Evolutionary conservation across 1,284 basidiomycete genomes (phyloP).

Genomic region (Ustilago tritici): DNA sequence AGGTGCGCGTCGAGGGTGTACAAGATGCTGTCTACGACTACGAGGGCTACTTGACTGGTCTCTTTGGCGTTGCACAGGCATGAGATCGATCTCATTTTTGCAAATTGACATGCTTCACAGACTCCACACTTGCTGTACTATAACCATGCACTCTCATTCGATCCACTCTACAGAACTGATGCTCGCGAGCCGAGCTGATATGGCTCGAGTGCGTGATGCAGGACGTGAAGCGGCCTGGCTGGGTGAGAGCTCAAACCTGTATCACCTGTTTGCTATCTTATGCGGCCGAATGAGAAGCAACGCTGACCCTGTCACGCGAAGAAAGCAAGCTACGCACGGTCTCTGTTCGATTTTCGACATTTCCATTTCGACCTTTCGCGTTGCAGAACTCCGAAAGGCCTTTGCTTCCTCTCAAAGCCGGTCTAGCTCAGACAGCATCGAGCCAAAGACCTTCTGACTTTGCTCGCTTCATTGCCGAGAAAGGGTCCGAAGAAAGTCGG

Average conservation of each 20-base stretch:
- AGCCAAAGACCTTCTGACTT: background rate
- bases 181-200: background rate
- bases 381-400: background rate
- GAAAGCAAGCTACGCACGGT: slow-evolving; percentile 10
- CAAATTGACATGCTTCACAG: background rate
- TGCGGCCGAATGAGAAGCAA: slow-evolving; percentile 11
- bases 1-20: slow-evolving; percentile 52
- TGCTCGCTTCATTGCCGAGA: background rate
- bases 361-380: slow-evolving; percentile 2
- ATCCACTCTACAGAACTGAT: background rate
- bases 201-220: background rate
- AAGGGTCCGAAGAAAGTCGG: background rate
- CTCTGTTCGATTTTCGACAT: slow-evolving; percentile 8
- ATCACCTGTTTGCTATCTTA: background rate
- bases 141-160: slow-evolving; percentile 2
- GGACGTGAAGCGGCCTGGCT: too few species aligned
- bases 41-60: slow-evolving; percentile 53
- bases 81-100: background rate
- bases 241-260: too few species aligned
- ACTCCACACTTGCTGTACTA: slow-evolving; percentile 15
- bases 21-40: slow-evolving; percentile 63
- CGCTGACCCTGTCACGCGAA: slow-evolving; percentile 6
- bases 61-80: slow-evolving; percentile 47
- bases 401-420: slow-evolving; percentile 1
- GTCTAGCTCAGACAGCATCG: background rate